Base-by-base conservation (phyloP, 2,329 filamentous ascomycete genomes). In the Ophiostoma perfectum region DNA sequence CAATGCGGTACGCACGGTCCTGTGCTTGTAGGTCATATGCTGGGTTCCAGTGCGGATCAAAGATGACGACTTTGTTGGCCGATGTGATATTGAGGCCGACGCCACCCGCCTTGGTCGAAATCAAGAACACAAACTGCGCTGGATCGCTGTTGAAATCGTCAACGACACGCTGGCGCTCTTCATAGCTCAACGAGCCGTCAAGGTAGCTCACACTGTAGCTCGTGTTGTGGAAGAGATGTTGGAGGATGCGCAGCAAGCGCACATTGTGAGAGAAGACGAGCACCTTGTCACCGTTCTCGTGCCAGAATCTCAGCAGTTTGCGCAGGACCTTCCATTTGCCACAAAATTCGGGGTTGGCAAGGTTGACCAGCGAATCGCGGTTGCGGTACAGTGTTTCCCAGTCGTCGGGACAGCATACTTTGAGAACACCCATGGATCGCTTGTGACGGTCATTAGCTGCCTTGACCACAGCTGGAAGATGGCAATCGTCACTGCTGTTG, bases 41-140 rank as follows among this genome's bases (percentile, higher is more conserved):
- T 0, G 95, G 95, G 73, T 99, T 99, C 95, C 95, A 99, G 74
- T 98, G 95, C 0, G 95, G 95, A 76, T 98, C 95, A 64, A 98
- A 88, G 47, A 99, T 92, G 55, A 99, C 94, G 0, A 99, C 95
- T 78, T 98, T 98, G 79, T 99, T 99, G 1, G 95, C 95, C 1
- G 92, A 95, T 0, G 94, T 97, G 75, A 99, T 98, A 76, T 99
- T 99, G 41, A 99, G 82, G 0, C 95, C 95, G 0, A 97, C 90
- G 4, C 95, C 95, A 38, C 95, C 95, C 2, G 95, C 93, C 75
- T 90, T 92, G 6, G 95, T 97, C 36, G 91, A 96, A 74, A 99
- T 97, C 27, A 99, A 82, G 74, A 99, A 99, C 5, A 97, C 93
- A 74, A 99, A 99, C 74, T 95, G 92, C 4, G 83, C 84, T 0